Conservation (phyloP, 2,329 filamentous ascomycete genomes). For the Pestalotiopsis sp. region DNA sequence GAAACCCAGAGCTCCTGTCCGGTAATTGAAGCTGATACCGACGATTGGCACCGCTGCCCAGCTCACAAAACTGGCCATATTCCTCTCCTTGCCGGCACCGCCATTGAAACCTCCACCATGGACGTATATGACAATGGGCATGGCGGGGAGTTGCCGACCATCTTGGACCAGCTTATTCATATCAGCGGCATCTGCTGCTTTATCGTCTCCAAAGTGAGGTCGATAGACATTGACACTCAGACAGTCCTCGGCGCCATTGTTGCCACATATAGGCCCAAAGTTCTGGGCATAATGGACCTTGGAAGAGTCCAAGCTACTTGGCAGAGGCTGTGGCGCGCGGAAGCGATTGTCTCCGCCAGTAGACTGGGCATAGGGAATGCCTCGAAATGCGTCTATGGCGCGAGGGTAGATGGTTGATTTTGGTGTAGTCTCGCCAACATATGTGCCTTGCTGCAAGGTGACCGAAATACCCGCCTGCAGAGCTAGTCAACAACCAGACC, state of each 20-base stretch:
- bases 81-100: slow-evolving; percentile 53
- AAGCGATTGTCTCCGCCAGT: slow-evolving; percentile 46
- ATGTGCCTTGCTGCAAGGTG: slow-evolving; percentile 37
- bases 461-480: background rate
- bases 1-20: slow-evolving; percentile 71
- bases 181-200: slow-evolving; percentile 18
- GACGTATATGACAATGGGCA: slow-evolving; percentile 61
- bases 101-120: slow-evolving; percentile 67
- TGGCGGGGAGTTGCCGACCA: slow-evolving; percentile 19
- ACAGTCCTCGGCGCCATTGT: slow-evolving; percentile 50
- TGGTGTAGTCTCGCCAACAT: slow-evolving; percentile 37
- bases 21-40: slow-evolving; percentile 62
- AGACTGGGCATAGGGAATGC: slow-evolving; percentile 50
- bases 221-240: slow-evolving; percentile 55
- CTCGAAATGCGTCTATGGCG: slow-evolving; percentile 48
- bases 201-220: slow-evolving; percentile 32
- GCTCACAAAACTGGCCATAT: slow-evolving; percentile 63
- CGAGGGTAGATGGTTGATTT: slow-evolving; percentile 34
- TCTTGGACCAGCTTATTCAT: slow-evolving; percentile 25
- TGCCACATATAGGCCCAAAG: slow-evolving; percentile 39
- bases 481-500: background rate
- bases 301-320: slow-evolving; percentile 22
- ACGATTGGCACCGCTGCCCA: slow-evolving; percentile 56
- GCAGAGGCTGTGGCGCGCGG: slow-evolving; percentile 39
- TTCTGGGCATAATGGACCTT: slow-evolving; percentile 31